These are phyloP conservation scores for Sarcomyxa edulis DNA, from an alignment of 768 basidiomycete genomes.

Conservation along the genomic window DNA sequence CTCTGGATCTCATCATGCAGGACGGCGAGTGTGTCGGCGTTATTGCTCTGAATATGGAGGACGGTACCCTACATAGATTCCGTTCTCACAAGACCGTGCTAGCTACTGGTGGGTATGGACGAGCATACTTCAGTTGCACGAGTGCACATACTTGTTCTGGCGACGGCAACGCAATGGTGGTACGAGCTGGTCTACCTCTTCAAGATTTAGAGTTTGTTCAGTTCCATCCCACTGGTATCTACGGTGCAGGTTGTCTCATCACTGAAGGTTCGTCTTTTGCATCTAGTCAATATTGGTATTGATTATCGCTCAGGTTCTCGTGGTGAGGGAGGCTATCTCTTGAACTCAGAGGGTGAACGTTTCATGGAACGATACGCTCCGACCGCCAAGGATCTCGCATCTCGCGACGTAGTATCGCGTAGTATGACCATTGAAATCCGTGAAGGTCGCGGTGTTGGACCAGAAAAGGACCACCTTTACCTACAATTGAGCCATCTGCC, in stretches of 20 bases:
- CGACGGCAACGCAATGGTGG: conserved; percentile 98
- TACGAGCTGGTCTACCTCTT: conserved; percentile 90
- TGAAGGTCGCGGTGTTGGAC: conserved; percentile 97
- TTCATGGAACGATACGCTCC: conserved; percentile 99
- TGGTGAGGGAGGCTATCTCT: conserved; percentile 97
- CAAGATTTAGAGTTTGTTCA: conserved; percentile 99
- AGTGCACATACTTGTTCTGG: conserved; percentile 99
- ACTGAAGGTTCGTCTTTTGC: conserved; percentile 70
- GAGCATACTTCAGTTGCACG: conserved; percentile 97
- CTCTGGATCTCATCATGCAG: conserved; percentile 98
- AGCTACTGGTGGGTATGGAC: conserved; percentile 97
- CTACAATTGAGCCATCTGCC: conserved; percentile 97
- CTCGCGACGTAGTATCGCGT: conserved; percentile 98
- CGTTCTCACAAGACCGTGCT: conserved; percentile 97
- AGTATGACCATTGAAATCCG: conserved; percentile 99
- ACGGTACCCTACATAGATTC: conserved; percentile 98
- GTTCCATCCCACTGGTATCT: conserved; percentile 99
- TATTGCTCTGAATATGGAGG: conserved; percentile 99
- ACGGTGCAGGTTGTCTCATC: conserved; percentile 98
- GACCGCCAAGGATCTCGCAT: conserved; percentile 98
- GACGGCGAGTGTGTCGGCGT: conserved; percentile 99
- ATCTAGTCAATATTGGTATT: neutral
- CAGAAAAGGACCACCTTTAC: conserved; percentile 96
- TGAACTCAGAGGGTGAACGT: conserved; percentile 98
- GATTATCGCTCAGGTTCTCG: conserved; percentile 67